Evolutionary conservation across 805 yeast species (phyloP), one percentile per base, ranked within the genome.

Genomic region (Kodamaea lidongshanica): DNA sequence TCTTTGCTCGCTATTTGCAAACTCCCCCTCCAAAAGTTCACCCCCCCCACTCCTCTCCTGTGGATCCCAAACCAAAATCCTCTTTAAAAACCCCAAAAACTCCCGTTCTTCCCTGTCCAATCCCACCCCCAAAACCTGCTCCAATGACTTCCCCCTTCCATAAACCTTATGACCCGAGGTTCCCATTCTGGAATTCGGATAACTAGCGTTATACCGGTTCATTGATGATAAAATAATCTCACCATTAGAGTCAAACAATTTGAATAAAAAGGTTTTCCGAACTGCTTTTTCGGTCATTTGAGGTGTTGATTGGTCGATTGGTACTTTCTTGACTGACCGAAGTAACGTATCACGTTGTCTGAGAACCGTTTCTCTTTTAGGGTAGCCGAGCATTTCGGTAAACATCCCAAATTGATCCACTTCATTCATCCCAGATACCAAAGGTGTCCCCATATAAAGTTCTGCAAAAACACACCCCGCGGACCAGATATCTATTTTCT

Each of bases 401-500:
- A 64, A 58, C 12, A 54, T 47, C 1, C 66, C 64, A 18, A 72
- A 43, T 26, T 73, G 67, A 25, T 70, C 74, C 17, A 56, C 48
- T 38, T 74, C 79, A 33, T 64, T 64, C 24, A 55, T 58, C 1
- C 72, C 74, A 4, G 76, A 71, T 21, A 73, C 60, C 8, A 72
- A 37, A 0, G 70, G 67, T 12, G 38, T 40, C 2, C 67, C 67
- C 13, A 55, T 40, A 30, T 46, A 59, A 12, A 65, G 33, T 37
- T 65, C 70, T 0, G 56, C 54, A 21, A 63, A 37, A 9, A 64
- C 58, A 41, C 70, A 65, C 3, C 68, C 70, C 55, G 73, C 37
- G 17, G 61, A 40, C 79, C 79, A 44, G 40, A 67, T 59, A 42
- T 73, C 79, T 20, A 74, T 72, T 40, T 58, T 65, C n/a, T 52